phyloP scores from a whole-genome alignment of 805 yeast species.

The Tetrapisispora namnaoensis region DNA sequence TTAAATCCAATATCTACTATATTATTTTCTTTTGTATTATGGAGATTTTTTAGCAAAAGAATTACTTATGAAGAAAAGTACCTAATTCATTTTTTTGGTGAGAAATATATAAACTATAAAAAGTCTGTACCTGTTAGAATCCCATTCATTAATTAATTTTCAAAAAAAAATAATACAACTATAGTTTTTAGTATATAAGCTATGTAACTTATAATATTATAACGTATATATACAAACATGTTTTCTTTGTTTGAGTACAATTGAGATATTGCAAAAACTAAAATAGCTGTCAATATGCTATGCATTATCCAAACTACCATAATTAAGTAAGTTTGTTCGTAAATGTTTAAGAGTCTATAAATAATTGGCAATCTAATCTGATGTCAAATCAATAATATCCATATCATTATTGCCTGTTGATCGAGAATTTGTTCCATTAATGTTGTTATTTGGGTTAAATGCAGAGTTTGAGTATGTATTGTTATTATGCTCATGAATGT shows the following conservation, averaged over 20 bases:
- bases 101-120: slow-evolving; percentile 48
- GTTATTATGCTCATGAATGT: background rate
- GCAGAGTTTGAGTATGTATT: background rate
- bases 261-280: background rate
- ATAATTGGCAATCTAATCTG: slow-evolving; percentile 6
- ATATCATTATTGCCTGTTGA: background rate
- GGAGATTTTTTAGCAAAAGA: slow-evolving; percentile 59
- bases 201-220: background rate
- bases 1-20: slow-evolving; percentile 52
- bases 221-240: background rate
- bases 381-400: slow-evolving; percentile 21
- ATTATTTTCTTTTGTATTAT: slow-evolving; percentile 48
- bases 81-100: slow-evolving; percentile 61
- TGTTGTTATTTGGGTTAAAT: background rate
- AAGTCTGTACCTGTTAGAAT: slow-evolving; percentile 45
- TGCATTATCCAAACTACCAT: background rate
- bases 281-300: background rate
- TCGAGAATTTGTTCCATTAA: background rate
- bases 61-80: slow-evolving; percentile 62
- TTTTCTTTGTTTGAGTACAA: background rate
- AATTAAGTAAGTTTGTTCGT: no score
- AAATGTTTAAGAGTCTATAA: background rate
- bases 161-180: background rate
- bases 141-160: slow-evolving; percentile 42
- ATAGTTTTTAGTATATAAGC: background rate